These are phyloP conservation scores for Colletotrichum lentis DNA, from an alignment of 2,329 filamentous ascomycete species.

Conservation along the genomic window DNA sequence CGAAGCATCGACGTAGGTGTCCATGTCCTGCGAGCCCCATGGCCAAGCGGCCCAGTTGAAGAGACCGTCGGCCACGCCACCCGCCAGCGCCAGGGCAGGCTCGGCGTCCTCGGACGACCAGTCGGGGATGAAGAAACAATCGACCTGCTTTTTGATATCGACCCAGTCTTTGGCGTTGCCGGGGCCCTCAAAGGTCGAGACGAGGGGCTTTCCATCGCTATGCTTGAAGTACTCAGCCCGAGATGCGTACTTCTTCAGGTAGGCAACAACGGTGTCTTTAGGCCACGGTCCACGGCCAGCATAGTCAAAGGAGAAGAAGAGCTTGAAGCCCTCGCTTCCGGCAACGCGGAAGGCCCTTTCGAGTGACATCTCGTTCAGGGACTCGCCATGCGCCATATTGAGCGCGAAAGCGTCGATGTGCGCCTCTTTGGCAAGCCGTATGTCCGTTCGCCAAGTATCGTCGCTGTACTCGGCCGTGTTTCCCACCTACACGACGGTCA, in stretches of 20 bases:
- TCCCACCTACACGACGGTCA: too few species aligned
- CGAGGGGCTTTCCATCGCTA: constrained; percentile 45
- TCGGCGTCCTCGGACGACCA: constrained; percentile 50
- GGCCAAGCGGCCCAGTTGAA: constrained; percentile 52
- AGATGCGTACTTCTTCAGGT: constrained; percentile 16
- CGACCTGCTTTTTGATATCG: constrained; percentile 49
- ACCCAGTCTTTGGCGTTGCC: constrained; percentile 52
- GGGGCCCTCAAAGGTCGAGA: constrained; percentile 56
- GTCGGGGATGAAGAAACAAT: constrained; percentile 55
- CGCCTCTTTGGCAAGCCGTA: constrained; percentile 24
- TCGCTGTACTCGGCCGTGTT: too few species aligned
- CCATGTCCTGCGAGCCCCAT: constrained; percentile 37
- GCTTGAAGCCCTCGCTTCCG: constrained; percentile 8
- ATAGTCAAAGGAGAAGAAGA: constrained; percentile 25
- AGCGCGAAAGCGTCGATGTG: constrained; percentile 34
- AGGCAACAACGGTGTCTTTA: neutral
- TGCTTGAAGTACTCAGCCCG: constrained; percentile 37
- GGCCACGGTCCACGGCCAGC: constrained; percentile 5
- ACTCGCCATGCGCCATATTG: constrained; percentile 26
- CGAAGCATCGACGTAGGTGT: constrained; percentile 38
- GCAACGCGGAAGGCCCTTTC: constrained; percentile 5
- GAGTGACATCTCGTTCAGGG: constrained; percentile 31
- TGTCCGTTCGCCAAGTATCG: too few species aligned
- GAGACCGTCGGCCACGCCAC: constrained; percentile 45
- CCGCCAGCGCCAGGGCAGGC: constrained; percentile 53